Base-by-base conservation (phyloP, 257 asterid genomes). In the Ballota nigra region DNA sequence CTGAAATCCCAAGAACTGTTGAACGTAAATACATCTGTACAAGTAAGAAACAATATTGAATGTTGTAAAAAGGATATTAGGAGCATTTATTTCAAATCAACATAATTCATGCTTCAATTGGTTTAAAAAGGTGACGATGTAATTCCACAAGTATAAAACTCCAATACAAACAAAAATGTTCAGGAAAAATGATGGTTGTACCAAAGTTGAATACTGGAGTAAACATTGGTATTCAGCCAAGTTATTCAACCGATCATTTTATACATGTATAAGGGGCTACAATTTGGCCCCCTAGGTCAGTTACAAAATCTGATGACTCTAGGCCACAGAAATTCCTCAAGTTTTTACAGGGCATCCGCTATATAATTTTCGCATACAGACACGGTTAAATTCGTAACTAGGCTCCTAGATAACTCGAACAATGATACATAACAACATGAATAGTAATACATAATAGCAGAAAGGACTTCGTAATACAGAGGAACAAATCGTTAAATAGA, bases 341-440 rank as follows among this genome's bases (percentile, higher is more conserved):
- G 2, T 55, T 6, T n/a, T 68, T 58, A 49, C 74, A 68, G 26
- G 41, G 47, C 60, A 55, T 56, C 9, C 31, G n/a, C 68, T 67
- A 67, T 67, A 67, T 59, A 47, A 38, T 68, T 28, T 66, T 20
- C 66, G 8, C 12, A 47, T 47, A 31, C 57, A 47, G 34, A 31
- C 56, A 7, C 23, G 16, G 8, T 59, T 59, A 28, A 16, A 22
- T 12, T 13, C 43, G 19, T 3, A 66, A 55, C 49, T 73, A 26
- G 38, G 13, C 62, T 26, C 72, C 68, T 74, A 19, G 1, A 58
- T 62, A 38, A 69, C 52, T 51, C 60, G 28, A 68, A 68, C 56
- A 60, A 69, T 68, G 40, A 68, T 18, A 69, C 79, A 75, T 31
- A 19, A 63, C 51, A 73, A 1, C 26, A 22, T 9, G 56, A 24